A percentile compares a stretch with the other conserved stretches of the same genome.
These are phyloP conservation scores for Pichia exigua DNA, from an alignment of 805 yeast genomes.

Conservation along the genomic window DNA sequence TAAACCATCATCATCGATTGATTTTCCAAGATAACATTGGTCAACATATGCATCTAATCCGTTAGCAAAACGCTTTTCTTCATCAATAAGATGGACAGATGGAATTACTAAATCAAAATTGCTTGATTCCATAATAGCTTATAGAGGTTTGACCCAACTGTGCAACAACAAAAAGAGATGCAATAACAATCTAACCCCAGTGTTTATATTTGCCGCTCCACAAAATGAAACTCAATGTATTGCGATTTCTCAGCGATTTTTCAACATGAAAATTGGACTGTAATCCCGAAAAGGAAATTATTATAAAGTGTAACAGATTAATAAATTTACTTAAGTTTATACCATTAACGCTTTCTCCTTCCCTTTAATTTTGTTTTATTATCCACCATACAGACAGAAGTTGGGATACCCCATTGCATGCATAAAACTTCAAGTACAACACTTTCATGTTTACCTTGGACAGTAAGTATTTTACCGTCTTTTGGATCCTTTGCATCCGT, in stretches of 20 bases:
- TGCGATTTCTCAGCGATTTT: neutral
- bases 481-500: constrained; percentile 46
- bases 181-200: too few relatives aligned
- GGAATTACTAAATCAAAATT: neutral
- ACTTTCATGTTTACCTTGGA: constrained; percentile 85
- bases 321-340: neutral
- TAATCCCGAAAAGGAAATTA: neutral
- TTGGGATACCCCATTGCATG: constrained; percentile 53
- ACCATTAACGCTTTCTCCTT: neutral
- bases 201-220: neutral
- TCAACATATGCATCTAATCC: constrained; percentile 27
- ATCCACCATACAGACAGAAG: constrained; percentile 41
- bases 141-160: neutral
- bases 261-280: neutral
- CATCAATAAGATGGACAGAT: constrained; percentile 59
- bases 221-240: neutral
- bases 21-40: constrained; percentile 15
- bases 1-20: constrained; percentile 42
- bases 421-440: constrained; percentile 50
- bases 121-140: neutral
- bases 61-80: constrained; percentile 44
- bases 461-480: constrained; percentile 58
- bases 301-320: too few relatives aligned
- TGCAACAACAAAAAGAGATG: neutral
- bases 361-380: constrained; percentile 46